Evolutionary conservation across 192 early-diverging fungal species (phyloP).

Genomic region (Coemansia sp.): DNA sequence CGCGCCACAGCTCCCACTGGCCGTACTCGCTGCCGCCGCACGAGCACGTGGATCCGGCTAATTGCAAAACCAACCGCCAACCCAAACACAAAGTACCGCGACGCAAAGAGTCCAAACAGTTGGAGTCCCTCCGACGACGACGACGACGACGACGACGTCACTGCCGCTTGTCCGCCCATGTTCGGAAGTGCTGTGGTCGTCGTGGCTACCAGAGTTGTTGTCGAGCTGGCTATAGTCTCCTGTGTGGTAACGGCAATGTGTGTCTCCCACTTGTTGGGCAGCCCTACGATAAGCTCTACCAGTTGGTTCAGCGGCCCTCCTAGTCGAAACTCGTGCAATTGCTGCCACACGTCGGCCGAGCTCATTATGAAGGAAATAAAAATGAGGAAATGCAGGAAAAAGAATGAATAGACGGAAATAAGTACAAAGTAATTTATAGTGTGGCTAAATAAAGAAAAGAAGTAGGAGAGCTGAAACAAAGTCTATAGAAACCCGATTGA

Average conservation of each 20-base stretch:
- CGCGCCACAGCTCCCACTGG: constrained; percentile 30
- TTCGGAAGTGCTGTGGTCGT: neutral
- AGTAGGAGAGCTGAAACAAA: neutral
- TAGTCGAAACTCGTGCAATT: constrained; percentile 39
- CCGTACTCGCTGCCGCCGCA: constrained; percentile 48
- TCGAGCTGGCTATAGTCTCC: neutral
- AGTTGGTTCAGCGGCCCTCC: constrained; percentile 25
- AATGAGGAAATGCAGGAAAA: neutral
- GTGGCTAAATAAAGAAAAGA: neutral
- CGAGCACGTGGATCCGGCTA: constrained; percentile 54
- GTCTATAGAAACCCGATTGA: neutral
- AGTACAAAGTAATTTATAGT: neutral
- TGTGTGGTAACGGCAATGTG: neutral
- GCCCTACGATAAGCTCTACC: constrained; percentile 20
- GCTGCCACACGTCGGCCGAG: constrained; percentile 52
- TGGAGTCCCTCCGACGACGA: constrained; percentile 24
- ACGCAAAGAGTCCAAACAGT: constrained; percentile 51
- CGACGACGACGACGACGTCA: neutral
- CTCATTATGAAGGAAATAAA: neutral
- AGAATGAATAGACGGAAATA: neutral
- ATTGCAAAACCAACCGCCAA: constrained; percentile 41
- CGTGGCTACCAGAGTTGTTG: neutral
- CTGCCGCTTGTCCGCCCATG: neutral
- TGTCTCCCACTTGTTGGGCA: constrained; percentile 25
- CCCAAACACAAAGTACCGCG: constrained; percentile 51